Evolutionary conservation across 192 early-diverging fungal species (phyloP), one percentile per base, ranked within the genome.

Genomic region (Coemansia sp.): DNA sequence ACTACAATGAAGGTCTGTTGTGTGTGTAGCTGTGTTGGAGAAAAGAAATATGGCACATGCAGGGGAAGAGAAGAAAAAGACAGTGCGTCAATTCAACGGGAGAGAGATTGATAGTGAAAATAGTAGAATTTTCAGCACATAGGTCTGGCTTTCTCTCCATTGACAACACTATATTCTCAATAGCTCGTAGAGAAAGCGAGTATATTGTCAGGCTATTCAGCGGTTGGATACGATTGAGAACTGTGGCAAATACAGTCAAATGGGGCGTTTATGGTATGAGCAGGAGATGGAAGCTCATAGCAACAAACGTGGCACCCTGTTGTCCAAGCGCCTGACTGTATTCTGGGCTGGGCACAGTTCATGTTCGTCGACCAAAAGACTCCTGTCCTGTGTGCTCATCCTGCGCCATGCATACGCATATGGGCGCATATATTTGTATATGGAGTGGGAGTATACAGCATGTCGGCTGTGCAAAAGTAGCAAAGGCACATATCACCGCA

Each of bases 391-490:
- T 59, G 17, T 38, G 38, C 39, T 59, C 57, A 17, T 59, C 57
- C 12, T 59, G 57, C 57, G 57, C 57, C 39, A 40, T 59, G 57
- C 57, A 59, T 59, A 41, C 57, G 57, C 57, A 59, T 40, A 59
- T 16, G 13, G 1, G 16, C 57, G 57, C 57, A 59, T 59, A 59
- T 59, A 59, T 59, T 41, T 59, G 57, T 59, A 56, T 63, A 61
- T 16, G 48, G 32, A 37, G 43, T 40, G 39, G 4, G 41, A 49
- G 45, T 63, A 43, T 48, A 49, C 45, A 38, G 44, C 13, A 38
- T 49, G 61, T 25, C 61, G 54, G 37, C 12, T 25, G 54, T 56
- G 22, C 7, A 25, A 12, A 40, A 41, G 14, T 5, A 59, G 39
- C 54, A 38, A 4, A 48, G 2, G 57, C n/a, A 59, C 32, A 59